Percentiles rank a stretch among this genome's conserved stretches.
These are phyloP conservation scores for Rhodomyrtus tomentosa DNA, from an alignment of 345 rosid genomes.

Conservation along the genomic window DNA sequence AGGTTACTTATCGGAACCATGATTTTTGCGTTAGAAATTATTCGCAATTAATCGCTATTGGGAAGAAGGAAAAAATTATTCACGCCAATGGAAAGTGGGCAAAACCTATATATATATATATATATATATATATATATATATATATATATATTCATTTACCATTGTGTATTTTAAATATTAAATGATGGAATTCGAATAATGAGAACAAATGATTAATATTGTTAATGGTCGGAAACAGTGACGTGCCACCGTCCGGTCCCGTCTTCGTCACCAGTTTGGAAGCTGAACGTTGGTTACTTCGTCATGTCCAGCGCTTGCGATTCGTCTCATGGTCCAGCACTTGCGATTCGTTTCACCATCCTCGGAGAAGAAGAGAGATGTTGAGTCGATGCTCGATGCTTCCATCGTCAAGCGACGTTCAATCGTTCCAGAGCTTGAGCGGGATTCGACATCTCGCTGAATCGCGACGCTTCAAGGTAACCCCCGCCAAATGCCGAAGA, in stretches of 20 bases:
- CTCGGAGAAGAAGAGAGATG: slow-evolving; percentile 3
- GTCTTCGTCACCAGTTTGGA: not conserved
- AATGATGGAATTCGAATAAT: not conserved
- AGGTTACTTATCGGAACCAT: not conserved
- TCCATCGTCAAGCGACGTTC: slow-evolving; percentile 16
- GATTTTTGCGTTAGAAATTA: fast-evolving
- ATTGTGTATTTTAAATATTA: not conserved
- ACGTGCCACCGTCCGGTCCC: not conserved
- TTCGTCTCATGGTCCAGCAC: not conserved
- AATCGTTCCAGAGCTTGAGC: slow-evolving; percentile 41
- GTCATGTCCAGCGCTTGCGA: not conserved
- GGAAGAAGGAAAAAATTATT: not conserved
- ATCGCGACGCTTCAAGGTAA: slow-evolving; percentile 73
- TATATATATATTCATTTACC: too few species aligned
- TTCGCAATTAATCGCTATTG: fast-evolving
- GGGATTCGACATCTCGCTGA: slow-evolving; percentile 61
- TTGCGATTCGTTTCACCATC: not conserved
- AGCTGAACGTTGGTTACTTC: not conserved
- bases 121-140: too few species aligned
- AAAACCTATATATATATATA: too few species aligned
- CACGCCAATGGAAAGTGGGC: not conserved
- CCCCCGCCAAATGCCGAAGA: not conserved
- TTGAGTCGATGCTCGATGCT: slow-evolving; percentile 17
- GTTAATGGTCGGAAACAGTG: too few species aligned
- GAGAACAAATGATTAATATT: not conserved